These are phyloP conservation scores for Fusarium sororula DNA, from an alignment of 2,329 filamentous ascomycete genomes.

Conservation along the genomic window DNA sequence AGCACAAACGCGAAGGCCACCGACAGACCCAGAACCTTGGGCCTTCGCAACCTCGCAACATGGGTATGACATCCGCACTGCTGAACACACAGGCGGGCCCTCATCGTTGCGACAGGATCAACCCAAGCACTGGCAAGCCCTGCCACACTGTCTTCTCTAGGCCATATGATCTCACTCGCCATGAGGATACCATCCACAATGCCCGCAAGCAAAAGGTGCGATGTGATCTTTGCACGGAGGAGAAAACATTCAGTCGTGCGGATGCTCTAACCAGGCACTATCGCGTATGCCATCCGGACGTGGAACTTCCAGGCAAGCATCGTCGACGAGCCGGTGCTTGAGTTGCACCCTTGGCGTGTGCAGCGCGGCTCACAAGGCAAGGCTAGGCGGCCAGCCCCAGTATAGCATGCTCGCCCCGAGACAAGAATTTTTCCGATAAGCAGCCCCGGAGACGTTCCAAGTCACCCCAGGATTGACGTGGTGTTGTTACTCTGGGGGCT, in stretches of 20 bases:
- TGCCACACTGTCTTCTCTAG: conserved; percentile 95
- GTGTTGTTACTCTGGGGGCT: conserved; percentile 1
- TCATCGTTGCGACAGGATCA: conserved; percentile 91
- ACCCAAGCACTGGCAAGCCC: conserved; percentile 92
- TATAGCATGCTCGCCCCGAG: background rate
- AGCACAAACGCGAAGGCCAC: conserved; percentile 95
- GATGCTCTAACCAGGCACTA: conserved; percentile 95
- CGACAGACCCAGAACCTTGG: conserved; percentile 70
- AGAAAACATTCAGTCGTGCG: conserved; percentile 96
- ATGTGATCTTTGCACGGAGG: conserved; percentile 91
- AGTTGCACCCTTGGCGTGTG: background rate
- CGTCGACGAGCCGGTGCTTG: conserved; percentile 30
- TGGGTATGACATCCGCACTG: conserved; percentile 60
- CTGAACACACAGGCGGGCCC: conserved; percentile 91
- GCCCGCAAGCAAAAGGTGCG: conserved; percentile 92
- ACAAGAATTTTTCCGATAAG: background rate
- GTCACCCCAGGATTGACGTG: background rate
- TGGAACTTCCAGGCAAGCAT: conserved; percentile 33
- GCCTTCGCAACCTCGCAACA: conserved; percentile 42
- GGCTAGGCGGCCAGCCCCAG: background rate
- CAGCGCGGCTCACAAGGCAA: background rate
- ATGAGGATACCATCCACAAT: conserved; percentile 98
- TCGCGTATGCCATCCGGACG: conserved; percentile 83
- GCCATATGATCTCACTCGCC: conserved; percentile 94
- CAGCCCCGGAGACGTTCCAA: background rate